These are phyloP conservation scores for Suillus brevipes DNA, from an alignment of 768 basidiomycete species.

Conservation along the genomic window DNA sequence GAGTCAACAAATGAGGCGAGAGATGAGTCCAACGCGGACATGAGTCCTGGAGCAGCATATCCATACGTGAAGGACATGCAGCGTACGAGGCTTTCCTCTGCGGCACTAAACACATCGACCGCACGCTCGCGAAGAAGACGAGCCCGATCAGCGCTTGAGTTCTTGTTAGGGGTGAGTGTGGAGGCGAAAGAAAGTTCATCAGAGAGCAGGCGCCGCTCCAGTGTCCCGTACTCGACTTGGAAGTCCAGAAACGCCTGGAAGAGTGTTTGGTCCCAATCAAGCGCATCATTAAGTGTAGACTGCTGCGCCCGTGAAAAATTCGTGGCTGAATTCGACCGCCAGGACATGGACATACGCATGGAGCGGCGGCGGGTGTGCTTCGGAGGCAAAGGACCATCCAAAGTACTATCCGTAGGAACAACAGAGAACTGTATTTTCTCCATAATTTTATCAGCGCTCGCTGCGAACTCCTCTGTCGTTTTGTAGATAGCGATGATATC, in stretches of 20 bases:
- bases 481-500: constrained; percentile 73
- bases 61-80: constrained; percentile 87
- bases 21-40: constrained; percentile 72
- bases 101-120: constrained; percentile 70
- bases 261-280: constrained; percentile 88
- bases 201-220: constrained; percentile 75
- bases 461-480: constrained; percentile 82
- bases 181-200: constrained; percentile 51
- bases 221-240: constrained; percentile 77
- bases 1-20: constrained; percentile 69
- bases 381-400: constrained; percentile 19
- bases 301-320: constrained; percentile 11
- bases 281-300: constrained; percentile 30
- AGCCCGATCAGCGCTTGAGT: constrained; percentile 42
- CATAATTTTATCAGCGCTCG: constrained; percentile 69
- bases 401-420: constrained; percentile 20
- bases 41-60: constrained; percentile 73
- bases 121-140: constrained; percentile 73
- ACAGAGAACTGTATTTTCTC: constrained; percentile 60
- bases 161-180: constrained; percentile 18
- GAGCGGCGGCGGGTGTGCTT: constrained; percentile 53
- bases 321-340: constrained; percentile 41
- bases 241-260: constrained; percentile 95
- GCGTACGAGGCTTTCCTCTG: constrained; percentile 77
- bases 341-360: constrained; percentile 65